A percentile compares a stretch with the other conserved stretches of the same genome.
phyloP scores from a whole-genome alignment of 2,329 filamentous ascomycete species.

The Sarocladiaceae sp. region DNA sequence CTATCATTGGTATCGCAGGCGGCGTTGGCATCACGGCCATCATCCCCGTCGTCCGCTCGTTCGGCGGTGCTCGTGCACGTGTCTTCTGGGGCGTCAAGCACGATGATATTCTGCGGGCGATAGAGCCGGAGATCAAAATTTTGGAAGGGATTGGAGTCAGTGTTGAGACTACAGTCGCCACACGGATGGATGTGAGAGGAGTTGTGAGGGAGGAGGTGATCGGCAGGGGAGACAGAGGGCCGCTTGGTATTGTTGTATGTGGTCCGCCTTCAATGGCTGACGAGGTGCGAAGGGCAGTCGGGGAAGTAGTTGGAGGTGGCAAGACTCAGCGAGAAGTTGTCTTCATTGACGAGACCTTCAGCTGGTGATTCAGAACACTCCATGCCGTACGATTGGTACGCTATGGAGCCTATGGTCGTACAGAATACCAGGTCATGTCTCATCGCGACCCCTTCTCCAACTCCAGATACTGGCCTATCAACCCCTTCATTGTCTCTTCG shows the following conservation, averaged over 20 bases:
- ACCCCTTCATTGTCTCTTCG: no score
- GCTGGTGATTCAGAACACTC: slow-evolving; percentile 10
- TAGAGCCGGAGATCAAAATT: slow-evolving; percentile 11
- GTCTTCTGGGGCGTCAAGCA: slow-evolving; percentile 16
- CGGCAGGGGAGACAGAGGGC: background rate
- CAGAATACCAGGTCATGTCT: no score
- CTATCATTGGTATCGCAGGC: slow-evolving; percentile 13
- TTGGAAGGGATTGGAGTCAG: slow-evolving; percentile 4
- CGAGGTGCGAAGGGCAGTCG: slow-evolving; percentile 13
- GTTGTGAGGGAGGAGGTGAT: slow-evolving; percentile 10
- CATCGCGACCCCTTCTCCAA: no score
- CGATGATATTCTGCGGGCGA: slow-evolving; percentile 9
- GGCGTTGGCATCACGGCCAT: slow-evolving; percentile 15
- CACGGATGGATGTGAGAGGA: slow-evolving; percentile 7
- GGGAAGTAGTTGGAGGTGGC: slow-evolving; percentile 7
- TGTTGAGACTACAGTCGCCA: slow-evolving; percentile 6
- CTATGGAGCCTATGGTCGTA: no score
- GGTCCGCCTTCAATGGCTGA: slow-evolving; percentile 15
- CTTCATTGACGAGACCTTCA: slow-evolving; percentile 11
- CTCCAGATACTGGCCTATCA: no score
- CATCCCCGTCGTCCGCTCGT: slow-evolving; percentile 10
- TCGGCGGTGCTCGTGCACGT: slow-evolving; percentile 10
- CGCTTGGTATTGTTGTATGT: slow-evolving; percentile 13
- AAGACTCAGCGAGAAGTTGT: slow-evolving; percentile 9
- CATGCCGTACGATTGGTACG: no score